Conservation (phyloP, 805 yeast species). For the Cyberlindnera veronae region DNA sequence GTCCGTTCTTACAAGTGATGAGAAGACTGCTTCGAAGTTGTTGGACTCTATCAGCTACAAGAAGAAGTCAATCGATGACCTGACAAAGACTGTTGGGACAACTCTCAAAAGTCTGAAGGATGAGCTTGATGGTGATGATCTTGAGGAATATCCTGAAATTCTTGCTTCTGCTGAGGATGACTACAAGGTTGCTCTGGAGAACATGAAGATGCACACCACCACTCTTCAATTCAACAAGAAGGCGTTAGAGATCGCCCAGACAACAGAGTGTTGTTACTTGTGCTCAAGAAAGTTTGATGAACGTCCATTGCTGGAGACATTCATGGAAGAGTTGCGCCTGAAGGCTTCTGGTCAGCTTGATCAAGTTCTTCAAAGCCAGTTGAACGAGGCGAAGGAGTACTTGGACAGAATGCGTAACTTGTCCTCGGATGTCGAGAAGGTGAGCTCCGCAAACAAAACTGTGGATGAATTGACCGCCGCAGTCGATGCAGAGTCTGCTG, state of each 20-base stretch:
- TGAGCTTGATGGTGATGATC: slow-evolving; percentile 32
- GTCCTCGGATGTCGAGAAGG: slow-evolving; percentile 26
- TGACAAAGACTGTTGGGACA: slow-evolving; percentile 7
- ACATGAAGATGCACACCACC: slow-evolving; percentile 64
- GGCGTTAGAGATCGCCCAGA: slow-evolving; percentile 62
- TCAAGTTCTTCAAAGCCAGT: slow-evolving; percentile 31
- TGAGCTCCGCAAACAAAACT: slow-evolving; percentile 12
- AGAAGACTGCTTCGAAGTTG: slow-evolving; percentile 11
- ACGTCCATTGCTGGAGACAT: slow-evolving; percentile 23
- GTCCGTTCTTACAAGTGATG: neutral
- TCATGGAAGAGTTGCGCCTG: slow-evolving; percentile 30
- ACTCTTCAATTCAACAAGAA: slow-evolving; percentile 65
- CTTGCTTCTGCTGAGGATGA: slow-evolving; percentile 58
- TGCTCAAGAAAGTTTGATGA: slow-evolving; percentile 67
- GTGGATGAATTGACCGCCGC: slow-evolving; percentile 14
- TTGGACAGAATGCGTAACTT: slow-evolving; percentile 28
- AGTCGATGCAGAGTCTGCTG: slow-evolving; percentile 11
- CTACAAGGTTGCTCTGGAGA: slow-evolving; percentile 56
- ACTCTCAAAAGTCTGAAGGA: slow-evolving; percentile 14
- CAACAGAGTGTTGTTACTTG: slow-evolving; percentile 58
- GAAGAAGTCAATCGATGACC: slow-evolving; percentile 4
- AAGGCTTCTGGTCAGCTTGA: slow-evolving; percentile 32
- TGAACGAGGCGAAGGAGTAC: slow-evolving; percentile 32
- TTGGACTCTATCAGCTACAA: slow-evolving; percentile 19
- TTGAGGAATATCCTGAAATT: slow-evolving; percentile 48